These are phyloP conservation scores for Ophiocordyceps sinensis DNA, from an alignment of 2,329 filamentous ascomycete species.

Conservation along the genomic window DNA sequence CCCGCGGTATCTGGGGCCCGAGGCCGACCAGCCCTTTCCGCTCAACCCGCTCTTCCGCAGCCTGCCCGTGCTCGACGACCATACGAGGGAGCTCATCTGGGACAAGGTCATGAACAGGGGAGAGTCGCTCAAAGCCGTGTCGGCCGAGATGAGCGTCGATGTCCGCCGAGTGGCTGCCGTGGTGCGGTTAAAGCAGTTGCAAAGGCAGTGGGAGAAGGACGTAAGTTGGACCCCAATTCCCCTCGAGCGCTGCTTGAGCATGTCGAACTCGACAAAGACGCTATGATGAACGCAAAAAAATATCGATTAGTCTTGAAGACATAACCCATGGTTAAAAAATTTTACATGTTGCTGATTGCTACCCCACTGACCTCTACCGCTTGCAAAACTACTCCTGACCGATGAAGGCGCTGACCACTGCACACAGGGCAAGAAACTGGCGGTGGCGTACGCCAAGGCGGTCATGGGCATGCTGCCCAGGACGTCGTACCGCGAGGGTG, in stretches of 20 bases:
- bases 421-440: slow-evolving; percentile 58
- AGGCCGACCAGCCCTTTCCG: slow-evolving; percentile 50
- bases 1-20: slow-evolving; percentile 23
- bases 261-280: slow-evolving; percentile 16
- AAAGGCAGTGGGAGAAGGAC: slow-evolving; percentile 61
- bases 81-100: slow-evolving; percentile 61
- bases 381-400: not conserved
- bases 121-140: slow-evolving; percentile 60
- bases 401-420: not conserved
- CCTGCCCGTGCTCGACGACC: slow-evolving; percentile 59
- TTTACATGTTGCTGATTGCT: slow-evolving; percentile 7
- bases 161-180: slow-evolving; percentile 76
- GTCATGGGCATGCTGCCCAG: slow-evolving; percentile 68
- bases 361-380: not conserved
- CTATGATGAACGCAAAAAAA: slow-evolving; percentile 40
- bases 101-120: slow-evolving; percentile 48
- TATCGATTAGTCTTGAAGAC: slow-evolving; percentile 99
- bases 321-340: slow-evolving; percentile 67
- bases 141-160: slow-evolving; percentile 63
- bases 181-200: slow-evolving; percentile 71
- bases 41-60: slow-evolving; percentile 57
- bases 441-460: slow-evolving; percentile 61
- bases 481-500: slow-evolving; percentile 40
- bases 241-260: not conserved
- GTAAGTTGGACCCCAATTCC: slow-evolving; percentile 36